phyloP scores from a whole-genome alignment of 805 yeast species.

The Saccharomycopsis lassenensis region DNA sequence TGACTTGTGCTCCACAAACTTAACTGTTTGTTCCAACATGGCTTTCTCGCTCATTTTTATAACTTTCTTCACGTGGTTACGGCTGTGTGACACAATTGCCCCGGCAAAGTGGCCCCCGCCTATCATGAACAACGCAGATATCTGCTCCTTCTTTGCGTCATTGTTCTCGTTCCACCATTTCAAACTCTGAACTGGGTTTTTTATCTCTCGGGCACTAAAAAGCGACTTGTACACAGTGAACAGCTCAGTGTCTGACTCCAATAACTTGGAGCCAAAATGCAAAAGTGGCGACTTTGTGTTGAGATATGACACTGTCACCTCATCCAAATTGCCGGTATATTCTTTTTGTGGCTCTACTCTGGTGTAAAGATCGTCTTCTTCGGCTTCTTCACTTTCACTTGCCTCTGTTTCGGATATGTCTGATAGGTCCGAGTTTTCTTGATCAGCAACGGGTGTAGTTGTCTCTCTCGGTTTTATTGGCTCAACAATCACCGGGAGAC shows the following conservation, averaged over 20 bases:
- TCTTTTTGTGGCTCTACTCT: neutral
- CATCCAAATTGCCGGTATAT: no score
- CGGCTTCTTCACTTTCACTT: slow-evolving; percentile 1
- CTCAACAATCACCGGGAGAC: slow-evolving; percentile 3
- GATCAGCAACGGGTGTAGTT: no score
- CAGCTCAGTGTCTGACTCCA: slow-evolving; percentile 23
- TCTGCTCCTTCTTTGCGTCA: slow-evolving; percentile 20
- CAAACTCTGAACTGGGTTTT: slow-evolving; percentile 42
- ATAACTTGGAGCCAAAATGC: slow-evolving; percentile 36
- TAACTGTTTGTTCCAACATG: slow-evolving; percentile 52
- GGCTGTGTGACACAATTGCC: slow-evolving; percentile 73
- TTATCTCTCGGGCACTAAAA: slow-evolving; percentile 32
- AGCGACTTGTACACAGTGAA: slow-evolving; percentile 61
- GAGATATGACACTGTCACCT: slow-evolving; percentile 21
- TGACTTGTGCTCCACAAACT: slow-evolving; percentile 64
- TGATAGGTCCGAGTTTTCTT: slow-evolving; percentile 9
- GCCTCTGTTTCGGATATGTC: neutral
- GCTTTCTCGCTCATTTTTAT: slow-evolving; percentile 32
- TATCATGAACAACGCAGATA: slow-evolving; percentile 80
- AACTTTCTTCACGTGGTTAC: slow-evolving; percentile 45
- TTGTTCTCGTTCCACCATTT: slow-evolving; percentile 25
- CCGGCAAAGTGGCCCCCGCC: slow-evolving; percentile 99
- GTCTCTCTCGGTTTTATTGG: slow-evolving; percentile 3
- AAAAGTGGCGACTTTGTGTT: slow-evolving; percentile 65
- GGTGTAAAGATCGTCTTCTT: neutral